phyloP scores from a whole-genome alignment of 768 basidiomycete genomes.

The Podaxis carcinomalis region DNA sequence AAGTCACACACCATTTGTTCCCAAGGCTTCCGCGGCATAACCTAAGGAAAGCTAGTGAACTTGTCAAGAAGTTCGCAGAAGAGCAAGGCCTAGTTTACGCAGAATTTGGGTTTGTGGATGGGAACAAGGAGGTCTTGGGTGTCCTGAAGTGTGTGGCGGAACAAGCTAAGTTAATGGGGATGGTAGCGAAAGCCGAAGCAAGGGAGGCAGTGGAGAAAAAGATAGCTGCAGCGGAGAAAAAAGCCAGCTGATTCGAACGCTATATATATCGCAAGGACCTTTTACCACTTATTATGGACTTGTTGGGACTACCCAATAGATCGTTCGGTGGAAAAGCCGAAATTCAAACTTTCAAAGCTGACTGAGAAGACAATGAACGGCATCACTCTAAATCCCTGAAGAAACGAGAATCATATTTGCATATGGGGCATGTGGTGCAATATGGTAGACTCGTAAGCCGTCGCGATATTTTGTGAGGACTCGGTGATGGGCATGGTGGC shows the following conservation, averaged over 20 bases:
- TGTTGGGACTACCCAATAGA: neutral
- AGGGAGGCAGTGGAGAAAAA: slow-evolving; percentile 56
- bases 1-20: slow-evolving; percentile 96
- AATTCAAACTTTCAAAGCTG: neutral
- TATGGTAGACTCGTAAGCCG: slow-evolving; percentile 21
- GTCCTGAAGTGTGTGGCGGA: slow-evolving; percentile 83
- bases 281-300: neutral
- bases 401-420: slow-evolving; percentile 26
- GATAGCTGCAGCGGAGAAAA: slow-evolving; percentile 18
- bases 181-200: slow-evolving; percentile 76
- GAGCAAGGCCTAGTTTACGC: slow-evolving; percentile 85
- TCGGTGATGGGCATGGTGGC: slow-evolving; percentile 22
- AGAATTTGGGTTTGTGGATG: slow-evolving; percentile 86
- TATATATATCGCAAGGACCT: neutral
- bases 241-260: neutral
- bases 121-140: slow-evolving; percentile 80
- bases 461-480: slow-evolving; percentile 33
- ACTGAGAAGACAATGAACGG: neutral
- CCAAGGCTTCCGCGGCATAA: slow-evolving; percentile 95
- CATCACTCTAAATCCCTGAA: slow-evolving; percentile 11
- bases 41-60: slow-evolving; percentile 70
- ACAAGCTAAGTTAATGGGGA: slow-evolving; percentile 78
- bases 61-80: slow-evolving; percentile 85
- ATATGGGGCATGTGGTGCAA: slow-evolving; percentile 32
- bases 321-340: neutral